Evolutionary conservation across 768 basidiomycete species (phyloP).

Genomic region (Hypholoma fasciculare): DNA sequence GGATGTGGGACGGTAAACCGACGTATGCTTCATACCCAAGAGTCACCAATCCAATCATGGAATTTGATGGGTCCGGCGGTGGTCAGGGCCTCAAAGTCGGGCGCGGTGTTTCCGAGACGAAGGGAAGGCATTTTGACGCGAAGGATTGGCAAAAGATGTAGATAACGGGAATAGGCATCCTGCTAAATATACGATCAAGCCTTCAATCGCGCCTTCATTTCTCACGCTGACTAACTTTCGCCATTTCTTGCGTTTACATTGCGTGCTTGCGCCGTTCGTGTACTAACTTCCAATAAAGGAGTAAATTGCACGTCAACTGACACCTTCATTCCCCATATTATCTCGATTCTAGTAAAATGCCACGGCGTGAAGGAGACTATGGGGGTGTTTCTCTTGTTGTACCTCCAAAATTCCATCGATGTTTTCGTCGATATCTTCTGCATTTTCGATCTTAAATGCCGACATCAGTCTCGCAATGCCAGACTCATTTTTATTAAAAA

Average conservation of each 20-base stretch:
- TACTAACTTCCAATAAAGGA: background rate
- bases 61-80: slow-evolving; percentile 87
- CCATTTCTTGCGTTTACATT: slow-evolving; percentile 37
- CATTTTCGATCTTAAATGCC: slow-evolving; percentile 69
- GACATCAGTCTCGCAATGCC: slow-evolving; percentile 9
- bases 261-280: slow-evolving; percentile 33
- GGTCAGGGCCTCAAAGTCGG: slow-evolving; percentile 90
- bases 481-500: background rate
- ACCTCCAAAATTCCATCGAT: slow-evolving; percentile 83
- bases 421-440: slow-evolving; percentile 87
- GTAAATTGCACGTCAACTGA: slow-evolving; percentile 6
- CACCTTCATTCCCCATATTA: background rate
- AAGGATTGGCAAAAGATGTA: slow-evolving; percentile 1
- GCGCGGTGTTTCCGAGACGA: slow-evolving; percentile 85
- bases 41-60: slow-evolving; percentile 89
- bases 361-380: slow-evolving; percentile 87
- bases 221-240: slow-evolving; percentile 48
- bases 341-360: slow-evolving; percentile 69
- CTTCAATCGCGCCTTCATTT: slow-evolving; percentile 59
- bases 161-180: slow-evolving; percentile 3
- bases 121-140: slow-evolving; percentile 46
- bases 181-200: slow-evolving; percentile 15
- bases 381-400: slow-evolving; percentile 91
- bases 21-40: slow-evolving; percentile 61
- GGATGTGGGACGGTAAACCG: too few species aligned